phyloP scores from a whole-genome alignment of 2,329 filamentous ascomycete genomes.

The Hymenoscyphus scutula region DNA sequence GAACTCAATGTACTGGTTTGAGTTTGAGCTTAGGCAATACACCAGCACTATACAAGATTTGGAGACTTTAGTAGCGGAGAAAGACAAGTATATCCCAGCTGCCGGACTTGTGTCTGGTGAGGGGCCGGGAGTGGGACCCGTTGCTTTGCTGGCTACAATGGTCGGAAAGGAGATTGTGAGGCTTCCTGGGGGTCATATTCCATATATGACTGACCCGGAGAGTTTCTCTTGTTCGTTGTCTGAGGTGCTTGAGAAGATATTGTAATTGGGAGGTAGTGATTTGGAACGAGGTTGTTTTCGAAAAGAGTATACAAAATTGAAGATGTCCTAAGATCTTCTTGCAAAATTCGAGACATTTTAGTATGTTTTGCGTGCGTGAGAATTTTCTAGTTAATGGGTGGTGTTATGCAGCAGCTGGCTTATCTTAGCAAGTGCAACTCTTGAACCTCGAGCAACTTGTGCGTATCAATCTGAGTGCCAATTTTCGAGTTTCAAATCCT shows the following conservation, averaged over 20 bases:
- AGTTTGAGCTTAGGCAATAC: conserved; percentile 21
- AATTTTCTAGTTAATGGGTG: too few species aligned
- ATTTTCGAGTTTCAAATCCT: not conserved
- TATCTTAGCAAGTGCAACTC: too few species aligned
- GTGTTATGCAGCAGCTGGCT: too few species aligned
- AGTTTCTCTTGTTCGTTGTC: not conserved
- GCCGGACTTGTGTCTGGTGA: conserved; percentile 8
- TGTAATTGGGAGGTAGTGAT: too few species aligned
- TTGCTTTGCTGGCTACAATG: conserved; percentile 14
- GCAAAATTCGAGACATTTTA: too few species aligned
- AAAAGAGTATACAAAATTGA: too few species aligned
- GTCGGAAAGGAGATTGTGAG: conserved; percentile 13
- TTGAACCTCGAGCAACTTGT: too few species aligned
- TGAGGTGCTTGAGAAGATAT: not conserved
- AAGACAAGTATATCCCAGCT: conserved; percentile 17
- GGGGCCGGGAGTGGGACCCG: conserved; percentile 14
- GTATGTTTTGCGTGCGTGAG: too few species aligned
- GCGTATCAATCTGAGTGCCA: too few species aligned
- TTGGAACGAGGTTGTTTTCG: too few species aligned
- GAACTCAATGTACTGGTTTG: conserved; percentile 21
- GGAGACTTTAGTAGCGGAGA: conserved; percentile 7
- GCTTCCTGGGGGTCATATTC: conserved; percentile 34
- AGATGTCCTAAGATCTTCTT: too few species aligned
- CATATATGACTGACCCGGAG: conserved; percentile 18
- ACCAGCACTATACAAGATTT: conserved; percentile 9